Evolutionary conservation across 148 eudicot genomes (phyloP).

Genomic region (Agrostemma githago): DNA sequence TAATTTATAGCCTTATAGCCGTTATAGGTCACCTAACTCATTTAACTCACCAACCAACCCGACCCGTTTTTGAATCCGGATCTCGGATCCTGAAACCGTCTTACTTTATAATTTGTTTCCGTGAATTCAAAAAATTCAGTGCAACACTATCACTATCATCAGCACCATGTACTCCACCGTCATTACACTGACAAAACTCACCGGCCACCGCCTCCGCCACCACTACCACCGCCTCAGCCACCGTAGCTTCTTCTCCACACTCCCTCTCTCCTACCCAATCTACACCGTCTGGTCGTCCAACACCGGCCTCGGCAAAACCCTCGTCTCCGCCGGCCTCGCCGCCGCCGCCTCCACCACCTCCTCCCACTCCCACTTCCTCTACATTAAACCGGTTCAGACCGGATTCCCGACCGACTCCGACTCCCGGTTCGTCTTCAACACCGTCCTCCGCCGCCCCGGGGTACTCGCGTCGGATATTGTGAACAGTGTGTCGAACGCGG

Average conservation of each 20-base stretch:
- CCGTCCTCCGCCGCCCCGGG: conserved; percentile 37
- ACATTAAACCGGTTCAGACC: conserved; percentile 84
- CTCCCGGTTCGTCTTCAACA: conserved; percentile 56
- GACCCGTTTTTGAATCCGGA: no score
- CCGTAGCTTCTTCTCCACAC: conserved; percentile 20
- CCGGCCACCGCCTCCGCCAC: conserved; percentile 15
- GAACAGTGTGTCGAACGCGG: conserved; percentile 23
- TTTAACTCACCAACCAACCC: background rate
- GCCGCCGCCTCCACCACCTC: conserved; percentile 42
- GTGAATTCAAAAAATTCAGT: no score
- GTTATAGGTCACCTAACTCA: background rate
- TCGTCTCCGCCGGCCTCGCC: conserved; percentile 79
- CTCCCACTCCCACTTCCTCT: conserved; percentile 36
- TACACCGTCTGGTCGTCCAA: conserved; percentile 73
- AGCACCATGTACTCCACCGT: background rate
- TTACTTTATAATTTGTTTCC: no score
- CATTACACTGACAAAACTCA: background rate
- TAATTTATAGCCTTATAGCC: no score
- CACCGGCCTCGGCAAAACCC: conserved; percentile 94
- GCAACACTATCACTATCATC: background rate
- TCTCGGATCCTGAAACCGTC: no score
- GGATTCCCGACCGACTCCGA: conserved; percentile 89
- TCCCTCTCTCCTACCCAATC: conserved; percentile 77
- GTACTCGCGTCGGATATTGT: conserved; percentile 7
- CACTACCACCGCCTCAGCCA: conserved; percentile 16